Evolutionary conservation across 1,139 yeast genomes (phyloP).

Genomic region (Scheffersomyces quercinus): DNA sequence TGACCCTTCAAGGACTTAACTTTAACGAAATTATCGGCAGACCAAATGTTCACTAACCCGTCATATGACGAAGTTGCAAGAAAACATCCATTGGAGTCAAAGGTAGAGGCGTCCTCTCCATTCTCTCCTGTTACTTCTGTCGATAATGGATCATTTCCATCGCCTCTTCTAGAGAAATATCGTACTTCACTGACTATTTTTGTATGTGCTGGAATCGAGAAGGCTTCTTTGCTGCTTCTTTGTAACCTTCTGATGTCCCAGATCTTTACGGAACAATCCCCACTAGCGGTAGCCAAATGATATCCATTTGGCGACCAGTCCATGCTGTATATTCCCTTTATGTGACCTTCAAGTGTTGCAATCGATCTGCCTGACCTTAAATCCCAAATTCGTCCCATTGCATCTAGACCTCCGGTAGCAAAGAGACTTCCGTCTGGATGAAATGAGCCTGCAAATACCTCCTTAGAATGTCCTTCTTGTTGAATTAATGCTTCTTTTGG

Average conservation of each 20-base stretch:
- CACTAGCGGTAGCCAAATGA: constrained; percentile 80
- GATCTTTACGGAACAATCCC: constrained; percentile 74
- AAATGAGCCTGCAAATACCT: constrained; percentile 60
- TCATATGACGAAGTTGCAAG: constrained; percentile 73
- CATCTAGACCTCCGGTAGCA: constrained; percentile 81
- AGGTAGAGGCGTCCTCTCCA: constrained; percentile 20
- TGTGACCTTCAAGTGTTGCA: constrained; percentile 64
- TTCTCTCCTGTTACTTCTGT: constrained; percentile 30
- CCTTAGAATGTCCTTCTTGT: constrained; percentile 89
- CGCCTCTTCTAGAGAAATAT: constrained; percentile 39
- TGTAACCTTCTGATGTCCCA: constrained; percentile 75
- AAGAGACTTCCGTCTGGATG: constrained; percentile 80
- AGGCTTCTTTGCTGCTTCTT: constrained; percentile 33
- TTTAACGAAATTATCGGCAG: constrained; percentile 72
- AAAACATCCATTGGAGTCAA: constrained; percentile 43
- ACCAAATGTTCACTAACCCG: constrained; percentile 61
- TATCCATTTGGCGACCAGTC: constrained; percentile 81
- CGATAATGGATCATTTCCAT: constrained; percentile 7
- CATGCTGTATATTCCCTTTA: constrained; percentile 65
- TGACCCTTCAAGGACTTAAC: constrained; percentile 60
- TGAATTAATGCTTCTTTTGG: constrained; percentile 27
- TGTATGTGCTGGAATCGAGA: constrained; percentile 74
- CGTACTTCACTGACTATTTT: constrained; percentile 69
- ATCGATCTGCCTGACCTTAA: constrained; percentile 73
- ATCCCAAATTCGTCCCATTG: constrained; percentile 80